Evolutionary conservation across 345 rosid genomes (phyloP).

Genomic region (Microthlaspi erraticum): DNA sequence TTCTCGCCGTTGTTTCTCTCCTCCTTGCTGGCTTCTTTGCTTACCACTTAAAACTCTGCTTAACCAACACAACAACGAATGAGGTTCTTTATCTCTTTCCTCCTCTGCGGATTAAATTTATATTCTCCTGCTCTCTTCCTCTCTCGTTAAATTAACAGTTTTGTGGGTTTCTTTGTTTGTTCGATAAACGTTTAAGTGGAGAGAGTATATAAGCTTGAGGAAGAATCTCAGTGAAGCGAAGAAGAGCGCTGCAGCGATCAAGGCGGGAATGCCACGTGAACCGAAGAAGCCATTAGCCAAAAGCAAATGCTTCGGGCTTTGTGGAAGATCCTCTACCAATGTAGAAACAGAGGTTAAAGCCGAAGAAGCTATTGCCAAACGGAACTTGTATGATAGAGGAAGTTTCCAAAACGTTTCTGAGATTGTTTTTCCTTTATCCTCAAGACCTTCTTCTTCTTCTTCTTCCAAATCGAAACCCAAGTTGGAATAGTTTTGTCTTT

Average conservation of each 20-base stretch:
- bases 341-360: constrained; percentile 49
- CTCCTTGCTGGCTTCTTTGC: constrained; percentile 83
- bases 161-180: background rate
- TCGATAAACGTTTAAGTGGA: constrained; percentile 83
- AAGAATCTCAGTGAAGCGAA: constrained; percentile 80
- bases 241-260: constrained; percentile 65
- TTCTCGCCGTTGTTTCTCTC: constrained; percentile 79
- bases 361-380: constrained; percentile 48
- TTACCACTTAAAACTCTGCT: constrained; percentile 79
- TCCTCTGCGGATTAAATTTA: background rate
- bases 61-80: constrained; percentile 86
- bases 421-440: constrained; percentile 66
- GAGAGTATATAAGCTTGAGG: constrained; percentile 80
- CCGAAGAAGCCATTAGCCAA: constrained; percentile 44
- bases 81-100: constrained; percentile 55
- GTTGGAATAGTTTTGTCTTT: constrained; percentile 30
- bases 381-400: constrained; percentile 70
- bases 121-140: background rate
- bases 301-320: constrained; percentile 67
- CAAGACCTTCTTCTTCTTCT: constrained; percentile 50
- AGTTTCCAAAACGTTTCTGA: constrained; percentile 59
- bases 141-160: background rate
- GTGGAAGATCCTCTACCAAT: constrained; percentile 57
- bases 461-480: constrained; percentile 52
- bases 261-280: constrained; percentile 55